Conservation (phyloP, 257 asterid species). For the Capsicum rhomboideum region DNA sequence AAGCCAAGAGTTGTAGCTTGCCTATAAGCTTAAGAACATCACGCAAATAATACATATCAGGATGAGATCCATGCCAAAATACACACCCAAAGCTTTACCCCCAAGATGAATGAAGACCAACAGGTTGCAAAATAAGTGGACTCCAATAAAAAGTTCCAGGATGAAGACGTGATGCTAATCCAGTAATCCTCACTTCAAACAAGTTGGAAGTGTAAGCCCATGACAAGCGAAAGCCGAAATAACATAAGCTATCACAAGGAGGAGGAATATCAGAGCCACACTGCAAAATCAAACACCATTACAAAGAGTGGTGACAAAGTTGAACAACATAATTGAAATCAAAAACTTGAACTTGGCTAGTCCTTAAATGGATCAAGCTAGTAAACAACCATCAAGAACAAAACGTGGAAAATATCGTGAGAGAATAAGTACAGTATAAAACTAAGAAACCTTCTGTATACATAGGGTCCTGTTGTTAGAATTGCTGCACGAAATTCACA, state of each 20-base stretch:
- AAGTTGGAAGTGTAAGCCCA: slow-evolving; percentile 75
- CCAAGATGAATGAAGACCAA: slow-evolving; percentile 12
- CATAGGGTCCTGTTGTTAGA: background rate
- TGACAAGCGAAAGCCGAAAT: slow-evolving; percentile 77
- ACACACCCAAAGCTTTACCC: slow-evolving; percentile 9
- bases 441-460: background rate
- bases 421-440: background rate
- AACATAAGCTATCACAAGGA: slow-evolving; percentile 58
- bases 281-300: slow-evolving; percentile 24
- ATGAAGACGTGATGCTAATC: slow-evolving; percentile 10
- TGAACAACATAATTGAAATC: background rate
- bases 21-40: background rate
- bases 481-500: background rate
- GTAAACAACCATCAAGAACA: background rate
- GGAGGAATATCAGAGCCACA: slow-evolving; percentile 55
- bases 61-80: background rate
- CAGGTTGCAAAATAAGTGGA: slow-evolving; percentile 4
- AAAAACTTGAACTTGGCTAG: background rate
- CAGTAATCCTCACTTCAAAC: slow-evolving; percentile 44
- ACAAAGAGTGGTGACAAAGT: background rate
- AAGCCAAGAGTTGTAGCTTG: background rate
- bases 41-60: background rate
- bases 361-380: background rate
- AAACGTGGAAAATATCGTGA: background rate
- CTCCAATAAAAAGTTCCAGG: slow-evolving; percentile 7